Evolutionary conservation across 2,329 filamentous ascomycete species (phyloP).

Genomic region (Aureobasidium sp.): DNA sequence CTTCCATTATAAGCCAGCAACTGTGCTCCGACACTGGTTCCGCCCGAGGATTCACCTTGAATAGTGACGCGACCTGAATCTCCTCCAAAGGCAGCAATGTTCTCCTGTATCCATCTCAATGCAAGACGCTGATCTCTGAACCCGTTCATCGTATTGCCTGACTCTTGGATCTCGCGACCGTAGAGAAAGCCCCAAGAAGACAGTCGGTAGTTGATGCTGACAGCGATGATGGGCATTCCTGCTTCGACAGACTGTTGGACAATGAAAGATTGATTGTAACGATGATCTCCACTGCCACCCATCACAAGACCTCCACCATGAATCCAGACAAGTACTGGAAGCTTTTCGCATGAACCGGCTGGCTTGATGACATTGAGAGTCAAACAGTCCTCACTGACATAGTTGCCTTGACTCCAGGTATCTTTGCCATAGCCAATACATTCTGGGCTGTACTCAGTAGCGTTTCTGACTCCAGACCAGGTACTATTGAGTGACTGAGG

Average conservation of each 20-base stretch:
- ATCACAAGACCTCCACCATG: constrained; percentile 48
- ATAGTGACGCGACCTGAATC: constrained; percentile 83
- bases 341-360: constrained; percentile 39
- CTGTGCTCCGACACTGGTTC: constrained; percentile 48
- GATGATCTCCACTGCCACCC: constrained; percentile 51
- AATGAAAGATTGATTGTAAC: constrained; percentile 70
- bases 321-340: constrained; percentile 57
- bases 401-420: constrained; percentile 30
- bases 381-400: constrained; percentile 47
- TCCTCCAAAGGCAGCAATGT: constrained; percentile 77
- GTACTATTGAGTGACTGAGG: constrained; percentile 29
- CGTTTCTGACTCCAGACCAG: constrained; percentile 40
- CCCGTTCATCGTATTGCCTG: constrained; percentile 58
- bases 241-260: constrained; percentile 51
- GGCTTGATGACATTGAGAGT: constrained; percentile 49
- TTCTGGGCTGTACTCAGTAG: constrained; percentile 43
- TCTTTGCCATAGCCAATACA: constrained; percentile 40
- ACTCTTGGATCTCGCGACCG: constrained; percentile 57
- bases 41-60: constrained; percentile 70
- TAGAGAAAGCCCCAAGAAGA: constrained; percentile 76
- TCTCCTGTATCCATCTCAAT: constrained; percentile 36
- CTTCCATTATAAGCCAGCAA: constrained; percentile 54
- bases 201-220: constrained; percentile 67
- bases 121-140: constrained; percentile 35
- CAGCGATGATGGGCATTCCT: constrained; percentile 59